Evolutionary conservation across 2,329 filamentous ascomycete species (phyloP).

Genomic region (Fusarium hainanense): DNA sequence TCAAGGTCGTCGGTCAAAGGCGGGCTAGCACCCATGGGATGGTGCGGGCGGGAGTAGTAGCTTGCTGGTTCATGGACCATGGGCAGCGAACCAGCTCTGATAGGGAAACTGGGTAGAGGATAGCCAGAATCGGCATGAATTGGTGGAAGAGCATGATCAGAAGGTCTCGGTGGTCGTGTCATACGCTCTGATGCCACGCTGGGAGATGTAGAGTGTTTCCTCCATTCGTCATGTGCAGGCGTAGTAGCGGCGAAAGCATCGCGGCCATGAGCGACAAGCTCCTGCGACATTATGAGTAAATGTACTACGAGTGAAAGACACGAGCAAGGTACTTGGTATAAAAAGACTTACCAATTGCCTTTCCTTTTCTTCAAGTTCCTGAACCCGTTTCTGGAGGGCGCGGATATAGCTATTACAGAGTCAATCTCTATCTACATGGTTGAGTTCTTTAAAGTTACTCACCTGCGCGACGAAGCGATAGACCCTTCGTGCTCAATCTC

Average conservation of each 20-base stretch:
- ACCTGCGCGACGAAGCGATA: conserved; percentile 46
- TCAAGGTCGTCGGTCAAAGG: conserved; percentile 46
- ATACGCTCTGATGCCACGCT: conserved; percentile 31
- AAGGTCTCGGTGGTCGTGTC: conserved; percentile 19
- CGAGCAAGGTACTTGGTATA: conserved; percentile 3
- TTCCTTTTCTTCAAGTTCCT: conserved; percentile 45
- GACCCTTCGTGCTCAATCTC: conserved; percentile 47
- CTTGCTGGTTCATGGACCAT: conserved; percentile 33
- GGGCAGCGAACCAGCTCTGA: conserved; percentile 25
- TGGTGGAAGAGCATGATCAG: conserved; percentile 37
- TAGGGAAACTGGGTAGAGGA: conserved; percentile 27
- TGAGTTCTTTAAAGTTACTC: conserved; percentile 5
- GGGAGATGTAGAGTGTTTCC: conserved; percentile 37
- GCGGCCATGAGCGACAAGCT: conserved; percentile 26
- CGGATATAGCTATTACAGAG: conserved; percentile 40
- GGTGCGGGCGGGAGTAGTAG: conserved; percentile 33
- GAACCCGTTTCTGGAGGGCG: conserved; percentile 44
- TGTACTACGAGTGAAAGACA: not conserved
- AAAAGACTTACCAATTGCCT: conserved; percentile 40
- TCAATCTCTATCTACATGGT: conserved; percentile 7
- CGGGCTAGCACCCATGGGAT: conserved; percentile 43
- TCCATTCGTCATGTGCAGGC: conserved; percentile 41
- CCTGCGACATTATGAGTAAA: conserved; percentile 22
- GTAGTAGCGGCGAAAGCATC: conserved; percentile 34
- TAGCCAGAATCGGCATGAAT: conserved; percentile 37